phyloP scores from a whole-genome alignment of 257 asterid genomes.

The Echium plantagineum region DNA sequence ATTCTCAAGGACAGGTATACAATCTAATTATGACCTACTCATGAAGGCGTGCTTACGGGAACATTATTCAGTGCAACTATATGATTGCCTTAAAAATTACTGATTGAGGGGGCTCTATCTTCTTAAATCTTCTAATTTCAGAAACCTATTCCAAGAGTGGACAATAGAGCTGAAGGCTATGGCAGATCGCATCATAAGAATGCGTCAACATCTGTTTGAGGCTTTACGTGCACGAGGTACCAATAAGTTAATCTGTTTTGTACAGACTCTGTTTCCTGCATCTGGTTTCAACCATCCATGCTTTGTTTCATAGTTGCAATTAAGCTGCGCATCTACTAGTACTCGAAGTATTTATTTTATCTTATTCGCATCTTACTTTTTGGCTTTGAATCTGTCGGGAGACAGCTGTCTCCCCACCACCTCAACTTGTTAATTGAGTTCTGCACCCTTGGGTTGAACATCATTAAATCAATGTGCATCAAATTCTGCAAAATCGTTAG shows the following conservation, averaged over 20 bases:
- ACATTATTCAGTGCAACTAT: not conserved
- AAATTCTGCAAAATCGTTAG: not conserved
- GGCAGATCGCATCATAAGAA: conserved; percentile 95
- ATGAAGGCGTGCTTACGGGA: not conserved
- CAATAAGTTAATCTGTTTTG: not conserved
- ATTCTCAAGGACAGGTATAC: conserved; percentile 86
- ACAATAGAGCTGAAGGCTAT: conserved; percentile 86
- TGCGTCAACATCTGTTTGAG: conserved; percentile 83
- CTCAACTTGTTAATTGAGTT: not conserved
- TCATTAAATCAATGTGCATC: not conserved
- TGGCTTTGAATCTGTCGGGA: not conserved
- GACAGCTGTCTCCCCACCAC: not conserved
- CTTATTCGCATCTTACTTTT: not conserved
- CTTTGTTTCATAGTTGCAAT: no score
- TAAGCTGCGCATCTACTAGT: no score
- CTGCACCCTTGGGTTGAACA: not conserved
- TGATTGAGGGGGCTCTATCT: not conserved
- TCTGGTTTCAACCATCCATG: not conserved
- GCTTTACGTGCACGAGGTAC: conserved; percentile 69
- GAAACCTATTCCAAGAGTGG: conserved; percentile 79
- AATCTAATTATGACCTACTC: not conserved
- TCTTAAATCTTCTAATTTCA: conserved; percentile 22
- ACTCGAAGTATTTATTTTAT: no score
- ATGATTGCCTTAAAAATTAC: not conserved
- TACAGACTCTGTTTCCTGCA: conserved; percentile 3